A percentile compares a stretch with the other conserved stretches of the same genome.
Evolutionary conservation across 176 grass and related monocot genomes (phyloP).

Genomic region (Rhynchospora breviuscula): DNA sequence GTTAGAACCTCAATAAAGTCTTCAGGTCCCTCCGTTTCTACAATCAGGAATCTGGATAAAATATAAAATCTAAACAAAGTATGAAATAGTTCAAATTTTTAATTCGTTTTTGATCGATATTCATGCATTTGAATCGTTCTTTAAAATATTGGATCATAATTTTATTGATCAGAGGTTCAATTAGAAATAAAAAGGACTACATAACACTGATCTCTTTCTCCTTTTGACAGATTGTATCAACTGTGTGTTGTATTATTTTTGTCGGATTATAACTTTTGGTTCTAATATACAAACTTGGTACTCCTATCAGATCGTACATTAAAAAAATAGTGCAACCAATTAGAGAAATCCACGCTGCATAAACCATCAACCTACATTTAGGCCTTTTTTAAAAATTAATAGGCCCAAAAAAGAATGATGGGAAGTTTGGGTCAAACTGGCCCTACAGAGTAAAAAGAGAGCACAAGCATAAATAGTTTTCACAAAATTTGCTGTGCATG

Average conservation of each 20-base stretch:
- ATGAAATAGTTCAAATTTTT: not conserved
- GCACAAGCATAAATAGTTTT: slow-evolving; percentile 11
- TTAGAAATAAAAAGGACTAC: not conserved
- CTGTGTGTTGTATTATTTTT: not conserved
- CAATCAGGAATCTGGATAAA: not conserved
- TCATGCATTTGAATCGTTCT: not conserved
- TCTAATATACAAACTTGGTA: not conserved
- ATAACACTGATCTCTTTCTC: not conserved
- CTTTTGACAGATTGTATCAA: not conserved
- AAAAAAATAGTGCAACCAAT: not conserved
- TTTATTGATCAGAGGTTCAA: not conserved
- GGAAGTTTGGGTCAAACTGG: slow-evolving; percentile 17
- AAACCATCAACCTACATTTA: not conserved
- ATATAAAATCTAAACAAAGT: not conserved
- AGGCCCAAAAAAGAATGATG: slow-evolving; percentile 14
- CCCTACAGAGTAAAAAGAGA: slow-evolving; percentile 14
- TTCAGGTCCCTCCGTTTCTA: not conserved
- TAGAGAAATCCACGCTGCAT: not conserved
- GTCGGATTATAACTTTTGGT: not conserved
- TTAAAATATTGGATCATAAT: not conserved
- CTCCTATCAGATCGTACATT: not conserved
- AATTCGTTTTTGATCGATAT: not conserved
- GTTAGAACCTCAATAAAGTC: not conserved
- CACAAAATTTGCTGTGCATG: slow-evolving; percentile 2
- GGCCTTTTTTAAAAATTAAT: slow-evolving; percentile 5